These are phyloP conservation scores for Starmerella tilneyi DNA, from an alignment of 805 yeast genomes.

Conservation along the genomic window DNA sequence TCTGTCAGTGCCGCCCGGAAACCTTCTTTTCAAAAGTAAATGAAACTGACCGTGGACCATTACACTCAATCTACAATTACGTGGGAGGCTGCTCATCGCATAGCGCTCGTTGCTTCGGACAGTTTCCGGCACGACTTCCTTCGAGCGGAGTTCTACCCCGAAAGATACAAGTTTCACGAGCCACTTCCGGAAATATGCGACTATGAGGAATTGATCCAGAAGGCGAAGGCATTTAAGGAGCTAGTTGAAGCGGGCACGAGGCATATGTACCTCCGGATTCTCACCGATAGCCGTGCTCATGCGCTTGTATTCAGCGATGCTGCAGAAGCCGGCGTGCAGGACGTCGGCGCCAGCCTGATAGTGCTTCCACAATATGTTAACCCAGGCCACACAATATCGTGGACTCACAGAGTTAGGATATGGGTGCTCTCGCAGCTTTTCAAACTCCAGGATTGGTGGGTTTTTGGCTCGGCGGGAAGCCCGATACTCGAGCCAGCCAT, in stretches of 20 bases:
- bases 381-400: not conserved
- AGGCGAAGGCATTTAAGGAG: constrained; percentile 7
- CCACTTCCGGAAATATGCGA: constrained; percentile 3
- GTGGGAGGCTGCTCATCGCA: constrained; percentile 11
- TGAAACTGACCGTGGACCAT: not conserved
- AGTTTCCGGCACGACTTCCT: constrained; percentile 17
- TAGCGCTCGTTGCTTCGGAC: constrained; percentile 11
- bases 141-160: constrained; percentile 12
- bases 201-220: not conserved
- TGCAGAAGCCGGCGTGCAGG: not conserved
- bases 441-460: constrained; percentile 11
- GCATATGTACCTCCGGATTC: not conserved
- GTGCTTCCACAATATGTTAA: constrained; percentile 11
- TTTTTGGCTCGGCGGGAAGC: not conserved
- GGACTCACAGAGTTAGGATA: not conserved
- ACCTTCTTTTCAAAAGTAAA: not conserved
- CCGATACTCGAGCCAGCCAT: constrained; percentile 10
- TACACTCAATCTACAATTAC: constrained; percentile 2
- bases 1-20: too few species aligned
- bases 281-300: constrained; percentile 6
- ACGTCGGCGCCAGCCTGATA: constrained; percentile 8
- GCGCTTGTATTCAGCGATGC: constrained; percentile 2
- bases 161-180: constrained; percentile 2
- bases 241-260: constrained; percentile 8
- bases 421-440: constrained; percentile 1